Evolutionary conservation across 2,329 filamentous ascomycete species (phyloP), one percentile per base, ranked within the genome.

Genomic region (Fusarium newnesense): DNA sequence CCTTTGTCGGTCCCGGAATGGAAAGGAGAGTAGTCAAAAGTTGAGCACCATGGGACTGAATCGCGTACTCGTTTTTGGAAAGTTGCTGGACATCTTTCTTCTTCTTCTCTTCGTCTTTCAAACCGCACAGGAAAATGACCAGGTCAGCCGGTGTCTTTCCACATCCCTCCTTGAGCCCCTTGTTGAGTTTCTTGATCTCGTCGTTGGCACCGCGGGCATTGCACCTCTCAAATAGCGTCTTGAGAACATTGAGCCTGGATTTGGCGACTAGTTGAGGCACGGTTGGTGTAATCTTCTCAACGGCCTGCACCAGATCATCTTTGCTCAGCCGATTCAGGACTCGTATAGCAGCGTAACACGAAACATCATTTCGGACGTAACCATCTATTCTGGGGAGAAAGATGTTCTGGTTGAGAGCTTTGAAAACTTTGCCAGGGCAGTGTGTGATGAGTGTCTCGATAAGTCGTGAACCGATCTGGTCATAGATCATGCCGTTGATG

Each of bases 341-440:
- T 65, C 91, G 90, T 75, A 95, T 93, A 26, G 94, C 94, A 2
- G 97, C 93, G 78, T 97, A 98, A 30, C 91, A 93, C 10, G 96
- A 95, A 54, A 95, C 93, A 76, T 97, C 95, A 80, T 98, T 98
- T 65, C 95, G 92, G 10, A 96, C 90, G 67, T 97, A 88, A 43
- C 90, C 93, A 28, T 91, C 91, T 76, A 98, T 93, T 32, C 94
- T 90, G 19, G 93, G 91, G 69, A 92, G 92, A 81, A 98, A 93
- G 73, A 95, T 90, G 74, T 92, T 91, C 65, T 88, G 90, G 83
- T 97, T 96, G 10, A 99, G 87, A 19, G 90, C 89, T 82, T 97
- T 98, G 89, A 98, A 99, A 39, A 95, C 84, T 82, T 96, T 97
- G 47, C 94, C 95, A 0, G 96, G 95, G 21, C 92, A 90, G 79